Evolutionary conservation across 176 grass and related monocot species (phyloP).

Genomic region (sorghum (Sorghum bicolor)): DNA sequence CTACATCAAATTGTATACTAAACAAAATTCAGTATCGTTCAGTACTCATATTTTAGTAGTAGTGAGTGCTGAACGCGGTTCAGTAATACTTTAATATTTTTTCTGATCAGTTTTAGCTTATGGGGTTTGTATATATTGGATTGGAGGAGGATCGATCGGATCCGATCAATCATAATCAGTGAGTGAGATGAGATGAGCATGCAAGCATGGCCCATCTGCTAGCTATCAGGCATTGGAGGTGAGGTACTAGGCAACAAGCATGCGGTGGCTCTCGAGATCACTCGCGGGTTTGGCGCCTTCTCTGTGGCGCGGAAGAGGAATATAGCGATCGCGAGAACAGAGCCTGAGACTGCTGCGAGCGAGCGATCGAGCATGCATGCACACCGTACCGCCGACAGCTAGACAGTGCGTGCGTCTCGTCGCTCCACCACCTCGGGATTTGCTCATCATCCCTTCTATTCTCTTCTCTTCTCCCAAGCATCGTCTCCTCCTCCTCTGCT

Average conservation of each 20-base stretch:
- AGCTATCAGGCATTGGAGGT: constrained; percentile 4
- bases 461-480: neutral
- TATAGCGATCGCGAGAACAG: neutral
- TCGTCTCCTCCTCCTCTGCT: too few relatives aligned
- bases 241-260: constrained; percentile 41
- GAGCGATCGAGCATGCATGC: neutral
- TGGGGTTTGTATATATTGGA: too few relatives aligned
- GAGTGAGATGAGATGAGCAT: too few relatives aligned
- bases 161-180: too few relatives aligned
- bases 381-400: neutral
- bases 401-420: neutral
- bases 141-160: too few relatives aligned
- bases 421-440: neutral
- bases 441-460: neutral
- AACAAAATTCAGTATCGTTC: too few relatives aligned
- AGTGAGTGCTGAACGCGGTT: too few relatives aligned
- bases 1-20: too few relatives aligned
- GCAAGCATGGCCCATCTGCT: neutral
- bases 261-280: constrained; percentile 2
- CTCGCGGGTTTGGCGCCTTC: constrained; percentile 30
- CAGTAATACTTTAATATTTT: too few relatives aligned
- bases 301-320: neutral
- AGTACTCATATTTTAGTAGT: too few relatives aligned
- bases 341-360: too few relatives aligned
- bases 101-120: too few relatives aligned